Evolutionary conservation across 1,284 basidiomycete genomes (phyloP), one percentile per base, ranked within the genome.

Genomic region (Tetrapyrgos nigripes): DNA sequence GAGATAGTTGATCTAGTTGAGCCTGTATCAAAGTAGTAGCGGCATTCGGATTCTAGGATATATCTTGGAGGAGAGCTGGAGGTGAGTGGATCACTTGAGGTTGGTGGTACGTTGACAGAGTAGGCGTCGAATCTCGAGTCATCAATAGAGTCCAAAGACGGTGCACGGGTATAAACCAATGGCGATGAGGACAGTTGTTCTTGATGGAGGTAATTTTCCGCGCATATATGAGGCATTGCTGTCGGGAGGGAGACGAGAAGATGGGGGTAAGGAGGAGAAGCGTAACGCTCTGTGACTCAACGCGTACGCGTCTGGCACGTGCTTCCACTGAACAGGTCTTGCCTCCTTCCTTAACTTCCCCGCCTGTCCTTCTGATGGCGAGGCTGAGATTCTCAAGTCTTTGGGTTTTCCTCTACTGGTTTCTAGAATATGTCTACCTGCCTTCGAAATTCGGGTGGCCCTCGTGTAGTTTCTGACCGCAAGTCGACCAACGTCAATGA

Each of bases 51-150:
- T 31, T 50, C 27, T 28, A 50, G 11, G n/a, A 29, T 19, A n/a
- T 45, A 53, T 11, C 2, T 28, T 11, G 29, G 17, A 23, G 56
- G 44, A 46, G 55, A 57, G 29, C 55, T 57, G 31, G 31, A 33
- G 8, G 31, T 33, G 8, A 14, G 31, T 14, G 31, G 8, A 14
- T 33, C 31, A 40, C 37, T 40, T 28, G 56, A 53, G 5, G 27
- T 28, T 3, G 33, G n/a, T n/a, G n/a, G 31, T 23, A 27, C 28
- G 27, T 17, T 19, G 35, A n/a, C 19, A 10, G 28, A 48, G 21
- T 11, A 21, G 17, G 17, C 21, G 13, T 45, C 48, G 26, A n/a
- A 43, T 37, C 17, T 40, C 52, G 26, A 6, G 11, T 57, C 55
- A 37, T 51, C 10, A 14, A 57, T 57, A 24, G 45, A 49, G 21